Percentiles rank a stretch among this genome's conserved stretches.
phyloP scores from a whole-genome alignment of 495 filamentous ascomycete species.

The Penicillium steckii region DNA sequence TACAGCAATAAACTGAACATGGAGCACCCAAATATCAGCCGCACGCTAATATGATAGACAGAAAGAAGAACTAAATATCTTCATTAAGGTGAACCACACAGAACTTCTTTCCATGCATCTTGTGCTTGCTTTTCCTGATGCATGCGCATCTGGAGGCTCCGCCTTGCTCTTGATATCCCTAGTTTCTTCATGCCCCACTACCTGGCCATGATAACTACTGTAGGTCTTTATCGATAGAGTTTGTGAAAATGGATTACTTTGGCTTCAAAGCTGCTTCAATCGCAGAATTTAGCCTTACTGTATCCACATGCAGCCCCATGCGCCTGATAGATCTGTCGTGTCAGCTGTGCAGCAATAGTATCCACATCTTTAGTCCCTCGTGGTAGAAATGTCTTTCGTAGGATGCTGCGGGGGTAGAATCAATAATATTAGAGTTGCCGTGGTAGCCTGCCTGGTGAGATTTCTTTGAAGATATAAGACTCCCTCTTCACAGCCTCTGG shows the following conservation, averaged over 20 bases:
- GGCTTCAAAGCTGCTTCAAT: neutral
- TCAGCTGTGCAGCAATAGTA: constrained; percentile 5
- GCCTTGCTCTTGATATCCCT: neutral
- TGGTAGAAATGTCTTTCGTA: neutral
- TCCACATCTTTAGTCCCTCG: neutral
- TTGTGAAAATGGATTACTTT: neutral
- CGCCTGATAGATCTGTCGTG: constrained; percentile 9
- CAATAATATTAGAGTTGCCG: too few relatives aligned
- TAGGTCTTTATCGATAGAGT: neutral
- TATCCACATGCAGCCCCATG: constrained; percentile 1
- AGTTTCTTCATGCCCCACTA: neutral
- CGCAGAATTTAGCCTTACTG: neutral
- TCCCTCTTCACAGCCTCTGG: neutral
- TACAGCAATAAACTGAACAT: too few relatives aligned
- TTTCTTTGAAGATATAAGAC: constrained; percentile 9
- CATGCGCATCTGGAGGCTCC: constrained; percentile 3
- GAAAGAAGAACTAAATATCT: too few relatives aligned
- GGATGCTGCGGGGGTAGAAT: too few relatives aligned
- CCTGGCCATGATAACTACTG: neutral
- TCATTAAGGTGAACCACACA: neutral
- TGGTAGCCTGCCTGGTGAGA: too few relatives aligned
- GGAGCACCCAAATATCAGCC: too few relatives aligned
- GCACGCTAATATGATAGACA: too few relatives aligned
- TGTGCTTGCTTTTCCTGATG: neutral
- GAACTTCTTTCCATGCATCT: constrained; percentile 3